Evolutionary conservation across 495 filamentous ascomycete species (phyloP).

Genomic region (Podospora appendiculata): DNA sequence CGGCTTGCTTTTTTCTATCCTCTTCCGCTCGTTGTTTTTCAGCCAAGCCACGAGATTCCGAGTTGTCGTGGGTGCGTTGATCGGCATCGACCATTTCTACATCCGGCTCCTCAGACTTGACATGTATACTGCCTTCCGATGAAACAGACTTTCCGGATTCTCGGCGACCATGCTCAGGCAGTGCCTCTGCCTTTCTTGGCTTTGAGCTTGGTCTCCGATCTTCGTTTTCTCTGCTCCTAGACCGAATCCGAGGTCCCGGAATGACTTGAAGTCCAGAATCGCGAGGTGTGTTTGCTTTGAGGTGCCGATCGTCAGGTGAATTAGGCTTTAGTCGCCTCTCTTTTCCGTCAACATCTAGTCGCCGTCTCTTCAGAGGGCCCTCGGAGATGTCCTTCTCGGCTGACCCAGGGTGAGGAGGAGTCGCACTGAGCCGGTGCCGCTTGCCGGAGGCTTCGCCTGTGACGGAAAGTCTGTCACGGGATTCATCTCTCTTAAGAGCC

Average conservation of each 20-base stretch:
- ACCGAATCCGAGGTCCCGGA: slow-evolving; percentile 6
- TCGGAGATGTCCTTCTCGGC: slow-evolving; percentile 48
- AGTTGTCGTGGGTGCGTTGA: slow-evolving; percentile 10
- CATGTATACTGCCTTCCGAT: slow-evolving; percentile 37
- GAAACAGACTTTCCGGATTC: slow-evolving; percentile 30
- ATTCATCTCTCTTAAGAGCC: slow-evolving; percentile 47
- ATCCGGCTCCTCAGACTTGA: slow-evolving; percentile 40
- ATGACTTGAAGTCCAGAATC: slow-evolving; percentile 20
- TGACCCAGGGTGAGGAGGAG: slow-evolving; percentile 53
- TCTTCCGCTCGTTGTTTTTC: slow-evolving; percentile 43
- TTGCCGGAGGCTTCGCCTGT: slow-evolving; percentile 49
- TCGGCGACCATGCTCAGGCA: slow-evolving; percentile 23
- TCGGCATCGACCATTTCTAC: slow-evolving; percentile 40
- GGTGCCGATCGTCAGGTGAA: slow-evolving; percentile 32
- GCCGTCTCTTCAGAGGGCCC: slow-evolving; percentile 41
- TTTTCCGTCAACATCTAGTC: slow-evolving; percentile 36
- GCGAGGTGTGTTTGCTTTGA: slow-evolving; percentile 27
- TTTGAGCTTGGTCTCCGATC: slow-evolving; percentile 30
- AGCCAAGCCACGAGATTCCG: slow-evolving; percentile 31
- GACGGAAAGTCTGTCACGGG: slow-evolving; percentile 41
- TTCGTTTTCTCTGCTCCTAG: slow-evolving; percentile 29
- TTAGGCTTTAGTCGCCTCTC: slow-evolving; percentile 32
- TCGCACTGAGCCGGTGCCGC: slow-evolving; percentile 57
- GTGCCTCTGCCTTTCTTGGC: slow-evolving; percentile 21
- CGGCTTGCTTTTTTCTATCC: slow-evolving; percentile 35